A percentile compares a stretch with the other conserved stretches of the same genome.
Conservation (phyloP, 106 monocot species). For the Acanthochlamys bracteata region DNA sequence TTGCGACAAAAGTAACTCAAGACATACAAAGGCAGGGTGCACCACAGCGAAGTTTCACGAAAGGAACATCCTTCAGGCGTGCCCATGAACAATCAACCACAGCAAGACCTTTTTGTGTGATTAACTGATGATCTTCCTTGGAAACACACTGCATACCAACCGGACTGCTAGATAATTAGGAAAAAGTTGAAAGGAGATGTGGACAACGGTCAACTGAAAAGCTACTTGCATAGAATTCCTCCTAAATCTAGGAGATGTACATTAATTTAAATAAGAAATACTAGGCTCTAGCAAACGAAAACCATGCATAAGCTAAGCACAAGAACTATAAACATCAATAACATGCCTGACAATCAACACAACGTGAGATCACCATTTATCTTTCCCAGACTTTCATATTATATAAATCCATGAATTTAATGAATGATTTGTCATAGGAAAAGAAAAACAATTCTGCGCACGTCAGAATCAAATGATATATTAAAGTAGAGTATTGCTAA, state of each 20-base stretch:
- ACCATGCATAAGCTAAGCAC: too few species aligned
- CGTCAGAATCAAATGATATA: background rate
- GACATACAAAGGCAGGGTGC: slow-evolving; percentile 82
- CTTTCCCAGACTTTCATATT: too few species aligned
- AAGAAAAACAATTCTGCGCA: background rate
- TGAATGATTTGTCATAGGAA: background rate
- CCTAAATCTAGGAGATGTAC: background rate
- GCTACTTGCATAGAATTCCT: background rate
- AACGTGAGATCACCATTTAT: too few species aligned
- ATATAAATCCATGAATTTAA: too few species aligned
- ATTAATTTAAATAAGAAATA: background rate
- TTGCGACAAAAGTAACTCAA: background rate
- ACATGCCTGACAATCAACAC: too few species aligned
- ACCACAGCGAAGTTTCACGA: slow-evolving; percentile 79
- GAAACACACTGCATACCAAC: slow-evolving; percentile 86
- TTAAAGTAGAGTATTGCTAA: background rate
- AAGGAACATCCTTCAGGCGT: slow-evolving; percentile 89
- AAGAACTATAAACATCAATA: too few species aligned
- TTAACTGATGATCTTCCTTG: slow-evolving; percentile 61
- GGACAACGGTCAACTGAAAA: background rate
- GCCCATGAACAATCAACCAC: slow-evolving; percentile 99
- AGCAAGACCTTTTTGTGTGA: slow-evolving; percentile 81
- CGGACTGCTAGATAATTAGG: slow-evolving; percentile 41
- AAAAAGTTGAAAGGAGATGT: background rate
- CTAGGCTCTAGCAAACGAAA: too few species aligned